A percentile compares a stretch with the other conserved stretches of the same genome.
Conservation (phyloP, 2,329 filamentous ascomycete species). For the Pseudocercospora vitis region DNA sequence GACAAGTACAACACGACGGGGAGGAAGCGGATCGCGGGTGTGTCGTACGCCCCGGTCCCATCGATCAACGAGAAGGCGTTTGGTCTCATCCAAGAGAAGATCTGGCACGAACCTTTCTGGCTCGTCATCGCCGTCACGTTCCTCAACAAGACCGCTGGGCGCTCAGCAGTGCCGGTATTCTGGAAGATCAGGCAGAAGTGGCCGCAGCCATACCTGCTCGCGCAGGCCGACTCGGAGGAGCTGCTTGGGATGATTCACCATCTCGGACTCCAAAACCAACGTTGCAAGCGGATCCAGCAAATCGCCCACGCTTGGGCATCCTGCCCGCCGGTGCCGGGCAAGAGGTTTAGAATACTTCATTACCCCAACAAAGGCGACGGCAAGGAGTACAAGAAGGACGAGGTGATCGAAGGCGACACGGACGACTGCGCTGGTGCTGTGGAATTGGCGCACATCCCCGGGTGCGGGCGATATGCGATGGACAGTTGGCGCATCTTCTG, state of each 20-base stretch:
- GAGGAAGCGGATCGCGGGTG: constrained; percentile 32
- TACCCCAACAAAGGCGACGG: constrained; percentile 56
- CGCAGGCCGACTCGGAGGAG: constrained; percentile 55
- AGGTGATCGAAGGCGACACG: constrained; percentile 49
- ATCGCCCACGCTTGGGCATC: constrained; percentile 69
- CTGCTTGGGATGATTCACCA: constrained; percentile 65
- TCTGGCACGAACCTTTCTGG: constrained; percentile 73
- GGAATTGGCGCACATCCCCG: constrained; percentile 84
- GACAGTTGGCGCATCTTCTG: constrained; percentile 96
- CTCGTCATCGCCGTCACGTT: constrained; percentile 81
- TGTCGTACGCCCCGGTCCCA: constrained; percentile 61
- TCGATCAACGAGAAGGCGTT: constrained; percentile 64
- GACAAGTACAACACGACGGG: constrained; percentile 34
- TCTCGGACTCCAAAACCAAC: constrained; percentile 68
- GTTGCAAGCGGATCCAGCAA: constrained; percentile 66
- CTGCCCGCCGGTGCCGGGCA: constrained; percentile 60
- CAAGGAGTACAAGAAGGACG: constrained; percentile 46
- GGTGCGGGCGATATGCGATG: constrained; percentile 73
- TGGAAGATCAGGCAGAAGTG: constrained; percentile 67
- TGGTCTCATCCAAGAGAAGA: constrained; percentile 80
- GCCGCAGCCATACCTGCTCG: constrained; percentile 64
- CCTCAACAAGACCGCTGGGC: constrained; percentile 76
- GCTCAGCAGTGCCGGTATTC: constrained; percentile 72
- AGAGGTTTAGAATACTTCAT: constrained; percentile 58
- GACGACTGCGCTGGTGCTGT: constrained; percentile 58